Percentiles rank a stretch among this genome's conserved stretches.
Evolutionary conservation across 2,329 filamentous ascomycete species (phyloP).

Genomic region (Pseudogymnoascus sp.): DNA sequence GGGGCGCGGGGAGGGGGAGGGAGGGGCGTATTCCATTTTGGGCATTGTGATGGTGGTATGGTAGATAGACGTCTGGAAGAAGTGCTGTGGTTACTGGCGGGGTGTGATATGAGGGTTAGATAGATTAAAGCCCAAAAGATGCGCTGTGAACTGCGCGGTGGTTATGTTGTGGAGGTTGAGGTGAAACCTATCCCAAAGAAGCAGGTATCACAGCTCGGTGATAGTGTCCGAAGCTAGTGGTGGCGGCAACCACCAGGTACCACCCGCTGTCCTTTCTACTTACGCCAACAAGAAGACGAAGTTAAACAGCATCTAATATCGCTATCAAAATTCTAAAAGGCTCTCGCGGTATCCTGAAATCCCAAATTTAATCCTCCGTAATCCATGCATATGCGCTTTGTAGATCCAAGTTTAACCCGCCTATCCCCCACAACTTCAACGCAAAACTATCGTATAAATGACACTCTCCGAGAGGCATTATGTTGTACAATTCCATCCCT

Average conservation of each 20-base stretch:
- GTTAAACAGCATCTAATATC: not conserved
- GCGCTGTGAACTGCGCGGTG: not conserved
- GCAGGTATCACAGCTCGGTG: not conserved
- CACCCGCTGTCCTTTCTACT: not conserved
- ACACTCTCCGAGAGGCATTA: not conserved
- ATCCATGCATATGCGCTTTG: not conserved
- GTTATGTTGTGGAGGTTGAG: not conserved
- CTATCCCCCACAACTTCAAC: not conserved
- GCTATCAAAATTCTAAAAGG: constrained; percentile 4
- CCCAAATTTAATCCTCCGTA: not conserved
- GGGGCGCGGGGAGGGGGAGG: not conserved
- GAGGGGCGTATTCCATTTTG: not conserved
- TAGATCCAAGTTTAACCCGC: not conserved
- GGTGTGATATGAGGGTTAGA: not conserved
- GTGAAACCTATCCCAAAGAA: not conserved
- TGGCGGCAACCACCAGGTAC: not conserved
- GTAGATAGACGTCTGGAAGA: not conserved
- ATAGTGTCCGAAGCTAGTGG: not conserved
- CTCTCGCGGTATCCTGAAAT: not conserved
- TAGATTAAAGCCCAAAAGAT: not conserved
- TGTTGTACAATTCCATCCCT: not conserved
- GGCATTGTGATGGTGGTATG: not conserved
- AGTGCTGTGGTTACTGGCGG: not conserved
- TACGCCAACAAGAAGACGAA: not conserved
- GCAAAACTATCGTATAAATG: constrained; percentile 7